Base-by-base conservation (phyloP, 1,284 basidiomycete genomes). In the Cryptococcus sp. region DNA sequence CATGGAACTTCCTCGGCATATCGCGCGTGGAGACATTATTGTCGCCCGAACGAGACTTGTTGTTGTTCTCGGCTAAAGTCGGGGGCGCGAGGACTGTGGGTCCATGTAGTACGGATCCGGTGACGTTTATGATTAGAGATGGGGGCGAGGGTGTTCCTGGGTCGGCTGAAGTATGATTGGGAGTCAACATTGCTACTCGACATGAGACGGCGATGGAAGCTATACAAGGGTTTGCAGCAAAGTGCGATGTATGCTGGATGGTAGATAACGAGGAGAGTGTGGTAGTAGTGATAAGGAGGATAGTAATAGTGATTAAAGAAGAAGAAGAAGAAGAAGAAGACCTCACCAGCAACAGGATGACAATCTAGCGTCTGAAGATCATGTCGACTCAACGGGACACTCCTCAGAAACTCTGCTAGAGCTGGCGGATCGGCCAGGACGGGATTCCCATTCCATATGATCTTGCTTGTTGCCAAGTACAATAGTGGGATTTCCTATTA, bases 391-490 rank as follows among this genome's bases (percentile, higher is more conserved):
- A 74, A 49, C 3, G 75, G 75, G 49, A 74, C 61, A 5, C 66
- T 61, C 13, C 69, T 67, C 23, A 76, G 62, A 58, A 72, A 77
- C 11, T 68, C 67, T 7, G 65, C 54, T 19, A 77, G 60, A 23
- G 59, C 52, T 1, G 65, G 50, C 8, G 52, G 57, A 8, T 66
- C 64, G 40, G 67, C 52, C 5, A 52, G 53, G 3, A 77, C 62
- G 11, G 68, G 62, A 48, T 73, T 77, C 16, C 75, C 75, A 56
- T 77, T 77, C 75, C 75, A 77, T 23, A 77, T 64, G 42, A 77
- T 65, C 54, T 73, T 74, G 35, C 73, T 69, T 1, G 57, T 55
- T 5, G 75, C 72, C 11, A 72, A 61, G 54, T 68, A 77, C 48
- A 77, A 63, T 6, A 62, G 62, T 3, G 73, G 73, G 10, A 77